A percentile compares a stretch with the other conserved stretches of the same genome.
Evolutionary conservation across 306 rosid genomes (phyloP).

Genomic region (Ceratonia siliqua): DNA sequence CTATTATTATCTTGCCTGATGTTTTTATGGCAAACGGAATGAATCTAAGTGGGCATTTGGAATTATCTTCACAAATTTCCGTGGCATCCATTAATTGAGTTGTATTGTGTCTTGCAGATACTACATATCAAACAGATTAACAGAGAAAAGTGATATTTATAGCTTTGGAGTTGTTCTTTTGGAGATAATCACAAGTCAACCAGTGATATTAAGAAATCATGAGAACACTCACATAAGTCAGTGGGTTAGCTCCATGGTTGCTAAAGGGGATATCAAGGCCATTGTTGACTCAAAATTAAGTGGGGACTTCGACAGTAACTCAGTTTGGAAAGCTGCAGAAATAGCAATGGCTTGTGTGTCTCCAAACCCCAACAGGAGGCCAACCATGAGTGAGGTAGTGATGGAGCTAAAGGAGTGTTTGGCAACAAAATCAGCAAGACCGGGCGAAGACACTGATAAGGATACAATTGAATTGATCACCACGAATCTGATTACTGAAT

Average conservation of each 20-base stretch:
- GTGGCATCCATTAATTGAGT: neutral
- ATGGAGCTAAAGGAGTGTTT: constrained; percentile 40
- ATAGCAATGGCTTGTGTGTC: constrained; percentile 48
- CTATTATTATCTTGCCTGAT: neutral
- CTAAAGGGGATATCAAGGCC: constrained; percentile 36
- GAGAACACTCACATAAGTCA: constrained; percentile 37
- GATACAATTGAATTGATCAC: constrained; percentile 10
- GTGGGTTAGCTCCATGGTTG: constrained; percentile 41
- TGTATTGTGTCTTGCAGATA: constrained; percentile 32
- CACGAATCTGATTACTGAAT: constrained; percentile 12
- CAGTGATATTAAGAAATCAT: constrained; percentile 21
- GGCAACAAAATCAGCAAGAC: constrained; percentile 25
- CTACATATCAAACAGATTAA: constrained; percentile 35
- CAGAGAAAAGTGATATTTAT: constrained; percentile 57
- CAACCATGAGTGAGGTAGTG: constrained; percentile 42
- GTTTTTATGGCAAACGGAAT: neutral
- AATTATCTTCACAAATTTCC: neutral
- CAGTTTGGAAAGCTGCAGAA: constrained; percentile 52
- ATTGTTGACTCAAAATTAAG: constrained; percentile 43
- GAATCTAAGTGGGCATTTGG: neutral
- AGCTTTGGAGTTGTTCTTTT: constrained; percentile 57
- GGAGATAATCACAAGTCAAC: constrained; percentile 52
- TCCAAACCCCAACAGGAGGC: constrained; percentile 34
- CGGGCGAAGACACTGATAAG: too few species aligned
- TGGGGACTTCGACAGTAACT: constrained; percentile 30